Percentiles rank a stretch among this genome's conserved stretches.
phyloP scores from a whole-genome alignment of 805 yeast species.

The Brettanomyces custersianus region DNA sequence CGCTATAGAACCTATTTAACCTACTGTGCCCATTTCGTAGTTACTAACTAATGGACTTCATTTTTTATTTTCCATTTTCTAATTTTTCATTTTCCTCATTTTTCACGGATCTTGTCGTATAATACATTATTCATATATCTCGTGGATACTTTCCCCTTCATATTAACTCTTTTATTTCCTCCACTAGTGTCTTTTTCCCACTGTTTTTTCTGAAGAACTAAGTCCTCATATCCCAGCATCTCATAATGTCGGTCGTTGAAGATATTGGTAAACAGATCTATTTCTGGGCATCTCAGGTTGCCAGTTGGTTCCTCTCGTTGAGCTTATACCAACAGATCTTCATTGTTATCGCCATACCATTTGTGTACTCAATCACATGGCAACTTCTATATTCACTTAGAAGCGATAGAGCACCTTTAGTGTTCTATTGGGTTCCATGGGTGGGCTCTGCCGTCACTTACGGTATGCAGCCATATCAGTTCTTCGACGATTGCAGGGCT shows the following conservation, averaged over 20 bases:
- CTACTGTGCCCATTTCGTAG: no score
- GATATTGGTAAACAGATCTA: constrained; percentile 14
- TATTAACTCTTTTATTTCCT: no score
- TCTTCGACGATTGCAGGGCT: constrained; percentile 67
- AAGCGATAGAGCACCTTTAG: constrained; percentile 81
- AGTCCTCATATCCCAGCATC: no score
- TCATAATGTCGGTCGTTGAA: constrained; percentile 20
- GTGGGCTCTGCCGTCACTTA: constrained; percentile 82
- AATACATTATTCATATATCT: no score
- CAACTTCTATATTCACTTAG: constrained; percentile 64
- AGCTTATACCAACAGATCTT: constrained; percentile 21
- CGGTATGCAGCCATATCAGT: constrained; percentile 91
- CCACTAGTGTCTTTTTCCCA: not conserved
- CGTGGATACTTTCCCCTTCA: no score
- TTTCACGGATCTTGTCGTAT: no score
- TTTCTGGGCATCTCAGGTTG: constrained; percentile 1
- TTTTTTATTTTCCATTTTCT: no score
- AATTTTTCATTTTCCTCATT: no score
- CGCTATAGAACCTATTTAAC: no score
- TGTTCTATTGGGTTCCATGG: constrained; percentile 92
- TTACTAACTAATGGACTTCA: no score
- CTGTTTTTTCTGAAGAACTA: no score
- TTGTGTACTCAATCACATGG: constrained; percentile 55
- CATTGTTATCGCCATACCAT: constrained; percentile 40
- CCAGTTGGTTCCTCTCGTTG: constrained; percentile 12